Conservation (phyloP, 495 filamentous ascomycete genomes). For the Astrothelium subdiscretum region DNA sequence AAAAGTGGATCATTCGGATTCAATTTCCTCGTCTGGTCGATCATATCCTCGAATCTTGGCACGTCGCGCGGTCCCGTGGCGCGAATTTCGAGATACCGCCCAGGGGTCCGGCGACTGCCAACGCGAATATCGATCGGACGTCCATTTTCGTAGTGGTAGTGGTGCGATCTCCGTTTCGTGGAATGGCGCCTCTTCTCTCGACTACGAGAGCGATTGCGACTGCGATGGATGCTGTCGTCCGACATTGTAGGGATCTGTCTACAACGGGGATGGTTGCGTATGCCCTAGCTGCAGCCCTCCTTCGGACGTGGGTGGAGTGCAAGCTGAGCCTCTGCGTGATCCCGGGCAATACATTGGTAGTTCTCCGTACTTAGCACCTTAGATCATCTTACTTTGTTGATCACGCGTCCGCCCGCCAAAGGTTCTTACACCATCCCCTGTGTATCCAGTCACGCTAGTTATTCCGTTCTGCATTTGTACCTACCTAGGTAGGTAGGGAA, state of each 20-base stretch:
- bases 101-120: slow-evolving; percentile 12
- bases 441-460: too few species aligned
- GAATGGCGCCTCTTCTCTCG: neutral
- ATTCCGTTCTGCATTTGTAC: too few species aligned
- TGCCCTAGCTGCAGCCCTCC: too few species aligned
- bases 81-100: slow-evolving; percentile 13
- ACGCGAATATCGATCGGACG: slow-evolving; percentile 13
- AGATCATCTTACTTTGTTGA: too few species aligned
- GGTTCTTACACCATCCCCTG: too few species aligned
- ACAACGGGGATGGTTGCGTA: neutral
- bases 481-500: too few species aligned
- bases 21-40: slow-evolving; percentile 8
- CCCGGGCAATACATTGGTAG: too few species aligned
- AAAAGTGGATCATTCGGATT: neutral
- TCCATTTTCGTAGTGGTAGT: neutral
- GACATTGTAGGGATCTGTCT: neutral
- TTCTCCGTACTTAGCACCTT: too few species aligned
- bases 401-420: too few species aligned
- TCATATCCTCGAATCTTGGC: slow-evolving; percentile 12
- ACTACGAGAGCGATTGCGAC: neutral
- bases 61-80: slow-evolving; percentile 15
- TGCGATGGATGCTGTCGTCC: neutral
- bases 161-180: neutral
- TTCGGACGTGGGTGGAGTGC: too few species aligned
- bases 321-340: too few species aligned